Conservation (phyloP, 1,139 yeast species). For the Debaryomycetaceae sp. region DNA sequence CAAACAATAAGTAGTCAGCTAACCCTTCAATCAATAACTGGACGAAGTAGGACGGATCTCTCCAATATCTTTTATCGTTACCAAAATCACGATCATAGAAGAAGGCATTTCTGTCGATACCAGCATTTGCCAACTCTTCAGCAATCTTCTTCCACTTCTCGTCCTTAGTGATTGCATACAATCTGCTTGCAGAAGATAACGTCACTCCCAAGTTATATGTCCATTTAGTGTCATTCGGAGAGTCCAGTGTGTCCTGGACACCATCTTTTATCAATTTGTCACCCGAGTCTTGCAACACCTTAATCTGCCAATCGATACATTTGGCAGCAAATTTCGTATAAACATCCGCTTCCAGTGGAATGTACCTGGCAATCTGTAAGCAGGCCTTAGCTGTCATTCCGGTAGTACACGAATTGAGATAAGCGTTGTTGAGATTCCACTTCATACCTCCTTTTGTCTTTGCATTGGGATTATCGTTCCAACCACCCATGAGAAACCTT, state of each 20-base stretch:
- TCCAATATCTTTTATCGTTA: constrained; percentile 56
- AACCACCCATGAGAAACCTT: constrained; percentile 65
- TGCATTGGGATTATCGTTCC: constrained; percentile 45
- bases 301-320: constrained; percentile 55
- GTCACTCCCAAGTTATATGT: constrained; percentile 72
- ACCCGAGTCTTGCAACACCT: constrained; percentile 47
- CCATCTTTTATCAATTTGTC: constrained; percentile 66
- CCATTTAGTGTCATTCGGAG: constrained; percentile 54
- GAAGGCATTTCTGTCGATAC: constrained; percentile 52
- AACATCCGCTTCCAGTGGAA: constrained; percentile 41
- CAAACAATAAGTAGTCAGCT: constrained; percentile 57
- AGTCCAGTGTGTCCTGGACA: constrained; percentile 45
- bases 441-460: constrained; percentile 55
- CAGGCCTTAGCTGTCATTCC: constrained; percentile 71
- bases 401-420: constrained; percentile 65
- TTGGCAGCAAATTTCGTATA: constrained; percentile 53
- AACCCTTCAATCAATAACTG: constrained; percentile 67
- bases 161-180: constrained; percentile 53
- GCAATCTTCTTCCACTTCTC: constrained; percentile 56
- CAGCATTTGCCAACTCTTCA: constrained; percentile 57
- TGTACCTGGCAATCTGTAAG: constrained; percentile 53
- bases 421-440: constrained; percentile 64
- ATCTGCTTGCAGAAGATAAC: constrained; percentile 49
- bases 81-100: constrained; percentile 67
- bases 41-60: constrained; percentile 62